phyloP scores from a whole-genome alignment of 2,329 filamentous ascomycete species.

The Colletotrichum higginsianum region DNA sequence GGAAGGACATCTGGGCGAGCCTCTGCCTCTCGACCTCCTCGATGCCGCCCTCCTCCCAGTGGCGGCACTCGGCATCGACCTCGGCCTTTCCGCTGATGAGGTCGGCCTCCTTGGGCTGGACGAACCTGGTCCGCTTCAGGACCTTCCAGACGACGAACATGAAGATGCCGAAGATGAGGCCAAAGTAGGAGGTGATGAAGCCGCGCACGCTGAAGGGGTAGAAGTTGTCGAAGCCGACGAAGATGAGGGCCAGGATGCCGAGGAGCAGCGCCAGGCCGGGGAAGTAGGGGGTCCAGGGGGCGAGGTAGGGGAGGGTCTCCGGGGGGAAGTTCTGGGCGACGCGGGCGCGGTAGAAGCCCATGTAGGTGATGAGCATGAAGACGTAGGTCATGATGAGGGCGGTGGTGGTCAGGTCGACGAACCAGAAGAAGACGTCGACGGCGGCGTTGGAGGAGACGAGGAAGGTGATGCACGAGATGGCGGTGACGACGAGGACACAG shows the following conservation, averaged over 20 bases:
- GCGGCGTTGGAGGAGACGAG: slow-evolving; percentile 55
- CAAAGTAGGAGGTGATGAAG: slow-evolving; percentile 70
- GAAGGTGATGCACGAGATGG: slow-evolving; percentile 54
- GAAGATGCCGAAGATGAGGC: slow-evolving; percentile 64
- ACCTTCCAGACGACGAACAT: slow-evolving; percentile 79
- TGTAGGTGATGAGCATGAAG: slow-evolving; percentile 61
- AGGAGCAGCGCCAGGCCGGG: slow-evolving; percentile 65
- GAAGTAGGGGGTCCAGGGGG: slow-evolving; percentile 65
- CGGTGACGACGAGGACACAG: slow-evolving; percentile 51
- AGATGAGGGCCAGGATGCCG: slow-evolving; percentile 64
- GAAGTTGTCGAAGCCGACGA: slow-evolving; percentile 71
- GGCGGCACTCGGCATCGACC: slow-evolving; percentile 69
- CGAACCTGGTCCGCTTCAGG: slow-evolving; percentile 71
- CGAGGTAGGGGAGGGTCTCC: slow-evolving; percentile 65
- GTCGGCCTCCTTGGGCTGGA: slow-evolving; percentile 71
- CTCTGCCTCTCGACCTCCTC: slow-evolving; percentile 59
- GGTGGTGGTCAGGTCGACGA: slow-evolving; percentile 69
- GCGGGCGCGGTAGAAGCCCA: slow-evolving; percentile 66
- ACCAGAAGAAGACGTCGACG: slow-evolving; percentile 58
- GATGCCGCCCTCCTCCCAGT: slow-evolving; percentile 62
- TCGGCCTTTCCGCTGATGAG: slow-evolving; percentile 74
- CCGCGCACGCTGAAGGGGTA: slow-evolving; percentile 62
- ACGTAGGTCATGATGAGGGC: slow-evolving; percentile 73
- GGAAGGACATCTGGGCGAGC: slow-evolving; percentile 54
- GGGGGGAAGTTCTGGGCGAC: slow-evolving; percentile 65